Percentiles rank a stretch among this genome's conserved stretches.
Conservation (phyloP, 2,329 filamentous ascomycete genomes). For the Graphiopsis chlorocephala region DNA sequence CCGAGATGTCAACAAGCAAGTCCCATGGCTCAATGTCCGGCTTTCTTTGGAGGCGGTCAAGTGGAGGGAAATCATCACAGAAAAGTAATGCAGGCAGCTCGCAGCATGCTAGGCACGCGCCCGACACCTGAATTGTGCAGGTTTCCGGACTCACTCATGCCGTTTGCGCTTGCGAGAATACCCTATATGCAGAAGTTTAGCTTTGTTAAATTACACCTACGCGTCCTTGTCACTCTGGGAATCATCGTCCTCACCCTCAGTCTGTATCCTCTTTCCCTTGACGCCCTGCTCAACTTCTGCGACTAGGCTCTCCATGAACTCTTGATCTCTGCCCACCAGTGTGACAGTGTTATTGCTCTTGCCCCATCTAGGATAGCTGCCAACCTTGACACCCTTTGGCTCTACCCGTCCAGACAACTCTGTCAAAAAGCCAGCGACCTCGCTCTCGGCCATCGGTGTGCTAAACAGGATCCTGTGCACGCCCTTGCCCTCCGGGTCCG, state of each 20-base stretch:
- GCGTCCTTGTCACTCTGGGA: slow-evolving; percentile 42
- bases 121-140: not conserved
- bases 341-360: slow-evolving; percentile 87
- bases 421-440: slow-evolving; percentile 78
- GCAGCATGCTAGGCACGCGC: not conserved
- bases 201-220: slow-evolving; percentile 11
- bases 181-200: not conserved
- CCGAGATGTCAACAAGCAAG: not conserved
- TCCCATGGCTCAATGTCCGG: not conserved
- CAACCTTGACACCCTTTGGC: slow-evolving; percentile 80
- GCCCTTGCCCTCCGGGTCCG: slow-evolving; percentile 77
- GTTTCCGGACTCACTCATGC: not conserved
- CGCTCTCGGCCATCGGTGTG: slow-evolving; percentile 83
- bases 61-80: slow-evolving; percentile 8
- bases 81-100: slow-evolving; percentile 6
- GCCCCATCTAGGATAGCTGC: slow-evolving; percentile 91
- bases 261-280: slow-evolving; percentile 64
- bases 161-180: slow-evolving; percentile 2
- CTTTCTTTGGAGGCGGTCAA: not conserved
- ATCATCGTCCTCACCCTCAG: slow-evolving; percentile 62
- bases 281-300: slow-evolving; percentile 75
- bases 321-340: slow-evolving; percentile 72
- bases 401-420: slow-evolving; percentile 72
- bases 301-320: slow-evolving; percentile 74
- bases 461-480: slow-evolving; percentile 77